Conservation (phyloP, 2,329 filamentous ascomycete genomes). For the Aspergillus sojae region DNA sequence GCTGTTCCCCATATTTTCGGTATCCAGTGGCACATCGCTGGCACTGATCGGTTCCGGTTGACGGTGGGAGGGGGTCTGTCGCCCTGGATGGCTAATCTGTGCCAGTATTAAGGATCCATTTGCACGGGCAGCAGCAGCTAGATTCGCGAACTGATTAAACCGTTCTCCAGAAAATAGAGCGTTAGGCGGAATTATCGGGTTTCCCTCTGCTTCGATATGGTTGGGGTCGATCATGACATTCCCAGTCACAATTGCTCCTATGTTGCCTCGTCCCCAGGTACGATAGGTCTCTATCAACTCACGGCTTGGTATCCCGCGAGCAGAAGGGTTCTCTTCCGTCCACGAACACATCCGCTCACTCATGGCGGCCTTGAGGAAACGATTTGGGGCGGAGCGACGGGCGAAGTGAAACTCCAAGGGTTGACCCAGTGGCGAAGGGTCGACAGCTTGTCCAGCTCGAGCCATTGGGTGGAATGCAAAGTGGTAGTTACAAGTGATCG, state of each 20-base stretch:
- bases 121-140: conserved; percentile 59
- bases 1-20: conserved; percentile 30
- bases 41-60: conserved; percentile 56
- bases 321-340: conserved; percentile 55
- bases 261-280: conserved; percentile 62
- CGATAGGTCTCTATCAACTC: conserved; percentile 60
- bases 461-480: too few relatives aligned
- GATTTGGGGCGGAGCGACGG: conserved; percentile 61
- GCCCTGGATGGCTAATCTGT: conserved; percentile 65
- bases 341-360: conserved; percentile 65
- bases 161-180: conserved; percentile 57
- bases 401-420: conserved; percentile 56
- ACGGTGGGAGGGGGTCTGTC: conserved; percentile 52
- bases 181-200: conserved; percentile 60
- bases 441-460: too few relatives aligned
- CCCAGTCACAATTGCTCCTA: conserved; percentile 61
- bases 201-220: conserved; percentile 58
- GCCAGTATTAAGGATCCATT: conserved; percentile 61
- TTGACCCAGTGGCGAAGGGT: conserved; percentile 41
- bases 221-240: conserved; percentile 67
- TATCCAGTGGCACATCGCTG: conserved; percentile 52
- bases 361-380: conserved; percentile 71
- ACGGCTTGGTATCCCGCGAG: conserved; percentile 57
- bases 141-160: conserved; percentile 61
- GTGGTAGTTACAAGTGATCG: too few relatives aligned